Evolutionary conservation across 768 basidiomycete species (phyloP), one percentile per base, ranked within the genome.

Genomic region (Tricholoma furcatifolium): DNA sequence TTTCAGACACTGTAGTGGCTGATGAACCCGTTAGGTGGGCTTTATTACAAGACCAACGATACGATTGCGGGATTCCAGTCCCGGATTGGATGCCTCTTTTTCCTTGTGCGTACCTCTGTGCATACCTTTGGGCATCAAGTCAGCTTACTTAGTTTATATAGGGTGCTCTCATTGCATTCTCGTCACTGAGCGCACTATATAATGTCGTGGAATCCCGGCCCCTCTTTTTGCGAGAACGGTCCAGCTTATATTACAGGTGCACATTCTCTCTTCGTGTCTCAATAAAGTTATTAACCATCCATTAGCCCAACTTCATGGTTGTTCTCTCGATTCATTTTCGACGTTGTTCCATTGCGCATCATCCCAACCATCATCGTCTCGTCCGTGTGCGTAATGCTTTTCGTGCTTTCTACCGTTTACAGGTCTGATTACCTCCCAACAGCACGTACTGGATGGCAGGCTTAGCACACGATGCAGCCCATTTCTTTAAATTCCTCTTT

Each of bases 401-500:
- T 17, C 20, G 10, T 11, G 21, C 9, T 20, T 18, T 12, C 36
- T 11, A 27, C 43, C 32, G 3, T 32, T 41, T 15, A 45, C 36
- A 17, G 27, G 27, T 27, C 35, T 31, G 21, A 50, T 59, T 55
- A 46, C 15, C n/a, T 45, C 27, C 39, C 9, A 7, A 27, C 54
- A 89, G 87, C 47, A 87, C 86, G n/a, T 93, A 93, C 61, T 93
- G 91, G 91, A 94, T 98, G 95, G 92, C 93, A 2, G 94, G 95
- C 11, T 80, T 98, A 4, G 80, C 90, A 2, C 77, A 76, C 4
- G 80, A 88, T 39, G 84, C 93, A 2, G 80, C 85, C 0, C 77
- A 88, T 65, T 98, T 88, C 77, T 98, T 97, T 86, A 98, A 97
- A 63, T 98, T 91, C 72, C 74, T 97, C 18, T 82, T 98, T 63